phyloP scores from a whole-genome alignment of 768 basidiomycete genomes.

The Rhizopogon salebrosus region DNA sequence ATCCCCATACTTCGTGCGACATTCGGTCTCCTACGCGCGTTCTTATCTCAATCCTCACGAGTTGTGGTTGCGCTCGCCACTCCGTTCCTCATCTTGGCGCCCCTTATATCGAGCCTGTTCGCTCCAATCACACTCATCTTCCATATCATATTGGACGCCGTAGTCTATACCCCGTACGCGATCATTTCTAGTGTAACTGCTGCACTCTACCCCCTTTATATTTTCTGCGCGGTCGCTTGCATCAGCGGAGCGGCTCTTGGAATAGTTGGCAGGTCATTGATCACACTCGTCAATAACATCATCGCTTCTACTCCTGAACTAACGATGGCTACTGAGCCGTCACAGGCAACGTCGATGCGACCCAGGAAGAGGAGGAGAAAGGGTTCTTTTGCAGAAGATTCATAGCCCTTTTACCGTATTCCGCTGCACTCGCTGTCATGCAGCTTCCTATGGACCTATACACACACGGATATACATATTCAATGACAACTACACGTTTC shows the following conservation, averaged over 20 bases:
- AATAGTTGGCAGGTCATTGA: constrained; percentile 22
- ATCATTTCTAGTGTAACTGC: constrained; percentile 34
- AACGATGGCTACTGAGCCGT: not conserved
- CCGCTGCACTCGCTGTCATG: not conserved
- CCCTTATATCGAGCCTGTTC: constrained; percentile 34
- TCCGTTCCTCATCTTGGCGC: constrained; percentile 21
- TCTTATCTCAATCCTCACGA: constrained; percentile 2
- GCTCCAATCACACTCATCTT: constrained; percentile 42
- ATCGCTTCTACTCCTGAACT: not conserved
- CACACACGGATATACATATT: too few relatives aligned
- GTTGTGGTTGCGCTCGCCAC: constrained; percentile 8
- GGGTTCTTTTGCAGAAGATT: not conserved
- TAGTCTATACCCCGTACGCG: constrained; percentile 42
- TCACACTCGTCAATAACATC: not conserved
- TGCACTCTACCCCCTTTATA: constrained; percentile 49
- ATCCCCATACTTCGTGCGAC: constrained; percentile 13
- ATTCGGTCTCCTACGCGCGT: constrained; percentile 12
- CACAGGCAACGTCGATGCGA: not conserved
- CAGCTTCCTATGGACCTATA: too few relatives aligned
- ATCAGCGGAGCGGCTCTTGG: constrained; percentile 46
- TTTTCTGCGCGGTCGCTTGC: constrained; percentile 52
- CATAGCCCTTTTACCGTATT: not conserved
- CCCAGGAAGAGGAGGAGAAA: not conserved
- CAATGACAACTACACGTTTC: too few relatives aligned
- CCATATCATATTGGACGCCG: constrained; percentile 34